Base-by-base conservation (phyloP, 257 asterid species). In the Haberlea rhodopensis region DNA sequence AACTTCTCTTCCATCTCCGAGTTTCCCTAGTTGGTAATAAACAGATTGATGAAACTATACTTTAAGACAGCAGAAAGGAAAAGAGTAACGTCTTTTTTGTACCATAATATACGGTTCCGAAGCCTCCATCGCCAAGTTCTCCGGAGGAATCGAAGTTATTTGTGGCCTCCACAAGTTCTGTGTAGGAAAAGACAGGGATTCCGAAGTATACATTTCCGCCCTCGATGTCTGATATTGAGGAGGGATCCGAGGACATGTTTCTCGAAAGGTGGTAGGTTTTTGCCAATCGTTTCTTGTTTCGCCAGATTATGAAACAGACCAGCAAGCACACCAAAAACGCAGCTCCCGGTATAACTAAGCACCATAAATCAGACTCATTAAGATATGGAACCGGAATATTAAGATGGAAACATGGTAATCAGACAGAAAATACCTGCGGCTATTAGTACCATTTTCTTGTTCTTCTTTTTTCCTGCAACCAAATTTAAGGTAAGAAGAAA, bases 61-160 rank as follows among this genome's bases (percentile, higher is more conserved):
- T 20, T 11, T 4, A 11, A 28, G 60, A n/a, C 22, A 4, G n/a
- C n/a, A 52, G 55, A 55, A 27, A 53, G 23, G 20, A 40, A 22
- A 53, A 22, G 20, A 40, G 8, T 5, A 15, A 45, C n/a, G n/a
- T n/a, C 10, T 6, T 48, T 8, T 60, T 8, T 13, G 19, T 23
- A 54, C 60, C 19, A 23, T 23, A 54, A 25, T 54, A 23, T 5
- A 67, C 60, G 24, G 85, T 75, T 46, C 96, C 96, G 60, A 83
- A 89, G 64, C 95, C 95, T 66, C 96, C 96, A 43, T 85, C 87
- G 16, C 96, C 96, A 19, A 89, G 83, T 62, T 87, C 95, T 32
- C 73, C 75, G 22, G 86, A 62, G 20, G 84, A 67, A 63, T 89
- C 85, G 52, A 87, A 89, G 58, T 65, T 75, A 43, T 79, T 68